Base-by-base conservation (phyloP, 2,329 filamentous ascomycete species). In the Akanthomyces lecanii region DNA sequence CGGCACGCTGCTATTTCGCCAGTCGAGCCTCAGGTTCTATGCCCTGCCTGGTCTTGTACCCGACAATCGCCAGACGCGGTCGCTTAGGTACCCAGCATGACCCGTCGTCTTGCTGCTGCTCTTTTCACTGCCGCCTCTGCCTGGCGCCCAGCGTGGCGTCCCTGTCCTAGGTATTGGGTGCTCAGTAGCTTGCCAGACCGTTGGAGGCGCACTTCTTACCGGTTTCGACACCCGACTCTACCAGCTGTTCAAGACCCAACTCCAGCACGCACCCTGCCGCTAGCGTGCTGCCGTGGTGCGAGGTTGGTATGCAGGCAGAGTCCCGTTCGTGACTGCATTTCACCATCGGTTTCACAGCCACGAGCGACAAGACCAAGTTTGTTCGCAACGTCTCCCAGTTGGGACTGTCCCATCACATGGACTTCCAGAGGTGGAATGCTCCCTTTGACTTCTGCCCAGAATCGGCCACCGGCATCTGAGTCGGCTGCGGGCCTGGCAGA, bases 311-410 rank as follows among this genome's bases (percentile, higher is more conserved):
- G 47, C 25, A 45, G 16, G 47, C 25, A 45, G 18, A 38, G 10
- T 12, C 44, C 45, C 33, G 30, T 58, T 42, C 44, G 36, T 54
- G 48, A 61, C 30, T 16, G 56, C 56, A 42, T 54, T 44, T 42
- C 38, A 21, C 38, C 38, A 21, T 40, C 30, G 48, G 61, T 63
- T 55, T 63, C 61, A 63, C 36, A 63, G 61, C 61, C 61, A 63
- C 54, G 61, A 63, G 61, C 54, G 7, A 21, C 44, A 38, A 47
- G 44, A 2, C 53, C 45, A 52, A n/a, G 53, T 42, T 36, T 28
- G 54, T 40, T 47, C 61, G 36, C 47, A 8, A 47, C 36, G 30
- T n/a, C 48, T 44, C 61, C 54, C 47, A 57, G 52, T 63, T 53
- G 47, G 61, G 54, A 51, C 36, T 18, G 18, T 25, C 23, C 58